A percentile compares a stretch with the other conserved stretches of the same genome.
Conservation (phyloP, 1,284 basidiomycete genomes). For the Singerocomus rubriflavus region DNA sequence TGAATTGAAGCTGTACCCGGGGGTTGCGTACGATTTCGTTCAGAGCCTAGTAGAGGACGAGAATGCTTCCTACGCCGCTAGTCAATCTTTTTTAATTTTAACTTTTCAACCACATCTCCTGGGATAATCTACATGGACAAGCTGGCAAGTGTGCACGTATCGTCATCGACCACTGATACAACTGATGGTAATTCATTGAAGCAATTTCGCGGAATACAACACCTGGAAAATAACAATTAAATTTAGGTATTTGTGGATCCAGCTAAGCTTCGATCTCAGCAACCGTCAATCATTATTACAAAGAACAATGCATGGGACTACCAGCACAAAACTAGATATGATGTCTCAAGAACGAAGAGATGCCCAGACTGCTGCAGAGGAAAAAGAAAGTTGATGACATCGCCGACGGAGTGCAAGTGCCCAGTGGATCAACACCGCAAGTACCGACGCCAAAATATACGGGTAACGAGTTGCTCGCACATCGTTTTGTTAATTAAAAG, state of each 20-base stretch:
- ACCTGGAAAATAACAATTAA: neutral
- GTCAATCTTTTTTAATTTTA: neutral
- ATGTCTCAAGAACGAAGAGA: neutral
- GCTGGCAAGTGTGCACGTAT: neutral
- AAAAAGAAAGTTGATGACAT: neutral
- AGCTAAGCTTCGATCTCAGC: neutral
- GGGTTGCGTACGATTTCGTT: slow-evolving; percentile 17
- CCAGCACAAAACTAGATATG: neutral
- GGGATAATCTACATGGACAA: neutral
- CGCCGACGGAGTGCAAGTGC: neutral
- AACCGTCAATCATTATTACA: neutral
- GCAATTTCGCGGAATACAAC: slow-evolving; percentile 1
- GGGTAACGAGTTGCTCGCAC: neutral
- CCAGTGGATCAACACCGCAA: slow-evolving; percentile 5
- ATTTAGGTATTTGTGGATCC: neutral
- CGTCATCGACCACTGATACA: neutral
- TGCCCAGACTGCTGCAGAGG: neutral
- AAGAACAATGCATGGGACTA: neutral
- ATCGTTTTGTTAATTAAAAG: slow-evolving; percentile 13
- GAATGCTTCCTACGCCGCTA: slow-evolving; percentile 16
- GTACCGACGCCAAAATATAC: neutral
- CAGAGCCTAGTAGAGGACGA: slow-evolving; percentile 22
- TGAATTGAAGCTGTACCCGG: slow-evolving; percentile 23
- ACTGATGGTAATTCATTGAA: neutral
- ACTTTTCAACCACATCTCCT: neutral